Percentiles rank a stretch among this genome's conserved stretches.
Evolutionary conservation across 2,329 filamentous ascomycete genomes (phyloP).

Genomic region (Aphanocladium album): DNA sequence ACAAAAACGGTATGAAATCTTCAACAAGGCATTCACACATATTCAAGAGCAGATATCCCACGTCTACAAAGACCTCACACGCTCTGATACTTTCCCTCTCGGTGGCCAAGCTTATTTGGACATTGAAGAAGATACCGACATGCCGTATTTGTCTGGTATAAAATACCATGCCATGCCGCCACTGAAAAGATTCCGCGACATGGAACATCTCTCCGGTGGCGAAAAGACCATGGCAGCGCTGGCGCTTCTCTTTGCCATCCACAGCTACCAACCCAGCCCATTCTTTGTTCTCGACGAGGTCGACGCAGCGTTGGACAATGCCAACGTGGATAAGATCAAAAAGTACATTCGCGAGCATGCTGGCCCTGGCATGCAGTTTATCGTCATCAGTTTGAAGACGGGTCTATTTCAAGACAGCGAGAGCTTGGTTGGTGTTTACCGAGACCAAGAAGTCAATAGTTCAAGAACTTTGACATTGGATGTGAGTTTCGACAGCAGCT

Average conservation of each 20-base stretch:
- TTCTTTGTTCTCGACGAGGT: conserved; percentile 99
- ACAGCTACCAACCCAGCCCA: conserved; percentile 89
- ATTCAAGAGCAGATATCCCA: conserved; percentile 91
- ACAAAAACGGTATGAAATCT: conserved; percentile 77
- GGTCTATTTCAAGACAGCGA: conserved; percentile 95
- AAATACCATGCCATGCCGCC: conserved; percentile 99
- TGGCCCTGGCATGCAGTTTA: conserved; percentile 97
- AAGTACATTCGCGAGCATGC: conserved; percentile 95
- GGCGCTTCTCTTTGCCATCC: conserved; percentile 93
- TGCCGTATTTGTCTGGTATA: conserved; percentile 90
- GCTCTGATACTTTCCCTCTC: conserved; percentile 85
- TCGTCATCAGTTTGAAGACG: conserved; percentile 94
- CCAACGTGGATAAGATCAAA: conserved; percentile 92
- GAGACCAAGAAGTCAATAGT: conserved; percentile 90
- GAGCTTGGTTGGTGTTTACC: conserved; percentile 89
- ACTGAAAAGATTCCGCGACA: conserved; percentile 95
- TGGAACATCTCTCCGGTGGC: conserved; percentile 95
- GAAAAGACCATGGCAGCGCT: conserved; percentile 99
- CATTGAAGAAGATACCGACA: conserved; percentile 88
- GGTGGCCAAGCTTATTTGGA: conserved; percentile 86
- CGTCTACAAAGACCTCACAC: conserved; percentile 93
- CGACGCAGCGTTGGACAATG: conserved; percentile 95
- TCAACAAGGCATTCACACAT: conserved; percentile 91
- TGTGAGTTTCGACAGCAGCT: conserved; percentile 55
- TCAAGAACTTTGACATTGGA: conserved; percentile 89